A percentile compares a stretch with the other conserved stretches of the same genome.
These are phyloP conservation scores for Geum urbanum DNA, from an alignment of 306 rosid genomes.

Conservation along the genomic window DNA sequence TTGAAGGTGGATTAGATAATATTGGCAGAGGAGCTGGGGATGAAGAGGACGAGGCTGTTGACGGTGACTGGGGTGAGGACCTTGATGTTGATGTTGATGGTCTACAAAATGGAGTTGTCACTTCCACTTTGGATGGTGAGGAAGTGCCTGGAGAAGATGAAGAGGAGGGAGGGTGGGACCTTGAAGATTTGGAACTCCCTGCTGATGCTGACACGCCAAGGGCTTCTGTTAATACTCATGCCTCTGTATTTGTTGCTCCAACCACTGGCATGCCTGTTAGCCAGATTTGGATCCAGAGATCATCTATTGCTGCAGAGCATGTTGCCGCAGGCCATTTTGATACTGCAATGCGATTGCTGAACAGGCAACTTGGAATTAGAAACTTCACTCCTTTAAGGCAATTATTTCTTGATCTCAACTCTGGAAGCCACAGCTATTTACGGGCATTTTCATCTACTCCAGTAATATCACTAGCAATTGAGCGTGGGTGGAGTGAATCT, in stretches of 20 bases:
- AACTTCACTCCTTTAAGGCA: slow-evolving; percentile 71
- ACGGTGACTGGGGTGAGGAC: slow-evolving; percentile 76
- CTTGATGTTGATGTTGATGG: slow-evolving; percentile 68
- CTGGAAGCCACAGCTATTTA: slow-evolving; percentile 72
- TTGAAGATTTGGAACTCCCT: slow-evolving; percentile 83
- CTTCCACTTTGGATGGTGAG: slow-evolving; percentile 54
- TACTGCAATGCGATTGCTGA: slow-evolving; percentile 83
- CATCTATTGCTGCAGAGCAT: slow-evolving; percentile 96
- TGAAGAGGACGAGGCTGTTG: slow-evolving; percentile 70
- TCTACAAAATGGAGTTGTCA: slow-evolving; percentile 58
- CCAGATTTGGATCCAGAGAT: slow-evolving; percentile 86
- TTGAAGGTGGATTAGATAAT: slow-evolving; percentile 74
- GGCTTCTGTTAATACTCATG: slow-evolving; percentile 48
- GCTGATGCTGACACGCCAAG: slow-evolving; percentile 80
- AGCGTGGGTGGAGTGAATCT: slow-evolving; percentile 82
- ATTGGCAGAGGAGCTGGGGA: slow-evolving; percentile 42
- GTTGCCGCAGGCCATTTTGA: slow-evolving; percentile 93
- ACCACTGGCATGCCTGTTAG: slow-evolving; percentile 87
- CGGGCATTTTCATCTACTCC: slow-evolving; percentile 80
- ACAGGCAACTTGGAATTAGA: slow-evolving; percentile 84
- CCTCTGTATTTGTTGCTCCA: slow-evolving; percentile 70
- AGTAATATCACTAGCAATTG: slow-evolving; percentile 66
- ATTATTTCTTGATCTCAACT: slow-evolving; percentile 71
- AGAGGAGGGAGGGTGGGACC: slow-evolving; percentile 88
- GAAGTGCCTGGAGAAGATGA: slow-evolving; percentile 65